Evolutionary conservation across 257 asterid genomes (phyloP), one percentile per base, ranked within the genome.

Genomic region (Jacaranda copaia): DNA sequence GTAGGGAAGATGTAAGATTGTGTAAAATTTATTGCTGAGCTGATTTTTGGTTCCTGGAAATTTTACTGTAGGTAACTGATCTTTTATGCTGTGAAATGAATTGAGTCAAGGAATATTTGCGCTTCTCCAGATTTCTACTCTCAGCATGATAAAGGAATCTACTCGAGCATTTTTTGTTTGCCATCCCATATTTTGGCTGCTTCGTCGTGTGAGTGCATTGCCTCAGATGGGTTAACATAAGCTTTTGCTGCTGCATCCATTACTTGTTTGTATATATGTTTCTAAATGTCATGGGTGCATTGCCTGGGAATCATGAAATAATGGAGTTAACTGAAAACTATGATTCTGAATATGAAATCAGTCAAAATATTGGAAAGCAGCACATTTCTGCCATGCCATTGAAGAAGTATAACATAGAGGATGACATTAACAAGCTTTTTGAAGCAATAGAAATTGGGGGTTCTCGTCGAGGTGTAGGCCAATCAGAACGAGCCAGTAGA

Each of bases 361-460:
- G 69, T 68, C 66, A 53, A 66, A 70, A 73, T 80, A 61, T 56
- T 55, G 77, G 36, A 67, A 74, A 48, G 18, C 74, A 19, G 60
- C 71, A 81, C 25, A 36, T 25, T 25, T 25, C 62, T 36, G 38
- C 55, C 78, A 74, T 74, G 83, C 70, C 76, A n/a, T 70, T 81
- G 63, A 79, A 62, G 73, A 85, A 77, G 73, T 82, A 81, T 70
- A 75, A 80, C 39, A 80, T 72, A n/a, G 58, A 80, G 74, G 80
- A 85, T 72, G 96, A 90, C 53, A 90, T 90, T 39, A 84, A 84
- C 81, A 86, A 84, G 42, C 89, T 90, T 52, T 90, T 90, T 42
- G 91, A 82, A 70, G 86, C 89, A 0, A 84, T 90, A 75, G 89
- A 87, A 45, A 67, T 85, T 49, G 82, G 81, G 78, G 80, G 68